Base-by-base conservation (phyloP, 2,329 filamentous ascomycete species). In the Penicillium sp. region DNA sequence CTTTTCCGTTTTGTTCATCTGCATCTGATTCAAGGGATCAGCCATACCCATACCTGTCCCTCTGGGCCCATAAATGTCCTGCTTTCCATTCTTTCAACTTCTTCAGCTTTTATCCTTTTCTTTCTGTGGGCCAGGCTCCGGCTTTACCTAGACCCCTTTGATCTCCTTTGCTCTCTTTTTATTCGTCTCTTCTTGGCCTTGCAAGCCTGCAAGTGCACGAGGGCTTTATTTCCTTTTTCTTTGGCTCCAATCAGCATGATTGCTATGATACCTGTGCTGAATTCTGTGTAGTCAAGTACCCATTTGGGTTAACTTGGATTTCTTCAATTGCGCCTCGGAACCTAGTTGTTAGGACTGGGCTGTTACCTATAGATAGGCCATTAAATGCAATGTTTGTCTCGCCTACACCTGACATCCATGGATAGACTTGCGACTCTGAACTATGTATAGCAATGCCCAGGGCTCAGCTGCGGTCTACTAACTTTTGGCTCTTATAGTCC, bases 191-290 rank as follows among this genome's bases (percentile, higher is more conserved):
- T 32, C 4, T 27, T 6, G 46, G 27, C 27, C 34, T 45, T 45
- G 48, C 44, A 32, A 24, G 27, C 11, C 34, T 40, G 48, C 44
- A 32, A 21, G 41, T 21, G 21, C 40, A 40, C n/a, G 32, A 27
- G 32, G n/a, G 16, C 40, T 45, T 54, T 50, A 45, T 50, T 54
- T 54, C 46, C 43, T 57, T 61, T 59, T 50, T 50, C 50, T 54
- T 46, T 56, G 52, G 59, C 54, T 48, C 45, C 61, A 59, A 59
- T 58, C 63, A 58, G 58, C 58, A 62, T 61, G 67, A 64, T 64
- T 67, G 65, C 59, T 54, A 69, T 66, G 68, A 70, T 69, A 70
- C 63, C 67, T 68, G 60, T 66, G 63, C 64, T 62, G 59, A 65
- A 61, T 69, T 4, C 38, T 40, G 18, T 40, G 38, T 40, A 40